A percentile compares a stretch with the other conserved stretches of the same genome.
These are phyloP conservation scores for Triticum dicoccoides DNA, from an alignment of 176 grass and related monocot genomes.

Conservation along the genomic window DNA sequence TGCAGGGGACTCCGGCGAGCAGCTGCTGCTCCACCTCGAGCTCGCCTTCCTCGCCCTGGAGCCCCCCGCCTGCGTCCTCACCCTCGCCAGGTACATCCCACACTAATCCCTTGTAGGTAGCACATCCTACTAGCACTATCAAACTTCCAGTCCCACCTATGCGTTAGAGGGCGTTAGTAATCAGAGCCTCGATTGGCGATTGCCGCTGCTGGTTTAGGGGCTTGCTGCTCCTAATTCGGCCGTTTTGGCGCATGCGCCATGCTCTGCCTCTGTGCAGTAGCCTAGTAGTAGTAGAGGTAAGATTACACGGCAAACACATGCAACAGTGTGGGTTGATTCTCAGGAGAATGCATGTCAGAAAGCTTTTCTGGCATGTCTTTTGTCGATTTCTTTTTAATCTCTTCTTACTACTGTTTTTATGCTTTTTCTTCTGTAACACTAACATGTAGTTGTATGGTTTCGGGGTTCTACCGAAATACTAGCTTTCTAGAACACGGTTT, in stretches of 20 bases:
- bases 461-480: no score
- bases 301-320: neutral
- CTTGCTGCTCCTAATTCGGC: neutral
- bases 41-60: conserved; percentile 64
- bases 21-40: conserved; percentile 63
- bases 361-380: neutral
- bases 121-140: neutral
- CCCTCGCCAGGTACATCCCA: conserved; percentile 63
- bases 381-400: neutral
- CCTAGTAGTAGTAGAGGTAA: neutral
- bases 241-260: neutral
- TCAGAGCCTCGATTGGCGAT: neutral
- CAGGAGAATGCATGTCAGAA: neutral
- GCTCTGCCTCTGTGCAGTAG: neutral
- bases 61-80: conserved; percentile 53
- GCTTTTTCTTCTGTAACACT: neutral
- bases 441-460: neutral
- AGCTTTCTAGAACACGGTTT: neutral
- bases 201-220: neutral
- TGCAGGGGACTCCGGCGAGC: neutral
- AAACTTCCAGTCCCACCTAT: neutral
- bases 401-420: neutral
- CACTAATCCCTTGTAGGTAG: neutral
- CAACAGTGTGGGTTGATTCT: neutral
- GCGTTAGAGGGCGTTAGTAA: neutral